Conservation (phyloP, 2,329 filamentous ascomycete genomes). For the Sporothrix pseudoabietina region DNA sequence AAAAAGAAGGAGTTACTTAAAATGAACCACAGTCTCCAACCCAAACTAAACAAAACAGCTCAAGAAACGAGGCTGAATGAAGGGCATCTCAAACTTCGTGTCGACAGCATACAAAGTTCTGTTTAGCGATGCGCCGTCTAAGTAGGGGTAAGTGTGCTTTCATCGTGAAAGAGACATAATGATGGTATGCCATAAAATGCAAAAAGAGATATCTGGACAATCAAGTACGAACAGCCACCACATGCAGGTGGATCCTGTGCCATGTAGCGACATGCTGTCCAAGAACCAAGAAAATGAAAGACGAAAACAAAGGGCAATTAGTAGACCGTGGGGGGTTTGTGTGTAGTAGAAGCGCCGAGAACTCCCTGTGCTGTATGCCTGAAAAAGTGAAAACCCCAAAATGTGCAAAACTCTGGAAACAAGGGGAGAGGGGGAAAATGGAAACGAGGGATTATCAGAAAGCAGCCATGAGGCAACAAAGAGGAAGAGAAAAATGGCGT, state of each 20-base stretch:
- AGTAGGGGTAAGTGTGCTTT: not conserved
- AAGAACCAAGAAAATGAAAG: slow-evolving; percentile 1
- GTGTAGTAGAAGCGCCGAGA: slow-evolving; percentile 10
- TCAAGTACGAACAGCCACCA: not conserved
- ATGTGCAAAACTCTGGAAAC: not conserved
- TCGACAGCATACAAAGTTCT: not conserved
- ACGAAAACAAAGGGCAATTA: not conserved
- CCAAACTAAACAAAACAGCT: not conserved
- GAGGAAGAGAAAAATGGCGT: not conserved
- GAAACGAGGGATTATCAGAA: not conserved
- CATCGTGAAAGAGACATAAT: not conserved
- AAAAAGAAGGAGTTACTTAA: not conserved
- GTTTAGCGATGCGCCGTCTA: not conserved
- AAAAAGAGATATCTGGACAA: not conserved
- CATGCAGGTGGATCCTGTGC: not conserved
- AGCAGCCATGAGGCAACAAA: not conserved
- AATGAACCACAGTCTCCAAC: not conserved
- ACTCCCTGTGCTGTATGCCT: slow-evolving; percentile 9
- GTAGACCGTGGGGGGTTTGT: not conserved
- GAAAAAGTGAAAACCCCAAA: not conserved
- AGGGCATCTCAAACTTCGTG: not conserved
- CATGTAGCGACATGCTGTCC: not conserved
- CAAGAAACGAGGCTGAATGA: not conserved
- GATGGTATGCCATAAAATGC: not conserved
- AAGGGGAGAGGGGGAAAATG: not conserved